Conservation (phyloP, 2,329 filamentous ascomycete species). For the Colletotrichum scovillei region DNA sequence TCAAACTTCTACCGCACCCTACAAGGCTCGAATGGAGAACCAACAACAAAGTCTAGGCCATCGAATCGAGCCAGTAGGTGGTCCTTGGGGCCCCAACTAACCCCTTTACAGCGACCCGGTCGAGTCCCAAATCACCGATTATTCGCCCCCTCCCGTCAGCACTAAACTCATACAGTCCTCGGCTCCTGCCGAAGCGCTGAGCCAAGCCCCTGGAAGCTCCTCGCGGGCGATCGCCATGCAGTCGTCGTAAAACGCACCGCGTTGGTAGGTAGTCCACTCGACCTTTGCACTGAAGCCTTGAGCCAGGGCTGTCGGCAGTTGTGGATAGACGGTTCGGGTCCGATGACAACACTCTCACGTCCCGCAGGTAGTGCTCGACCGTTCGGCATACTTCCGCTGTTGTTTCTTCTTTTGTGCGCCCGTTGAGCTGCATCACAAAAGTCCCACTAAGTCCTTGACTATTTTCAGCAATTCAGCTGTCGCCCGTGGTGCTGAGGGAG, state of each 20-base stretch:
- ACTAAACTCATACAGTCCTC: neutral
- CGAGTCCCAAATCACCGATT: neutral
- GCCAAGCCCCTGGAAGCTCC: slow-evolving; percentile 3
- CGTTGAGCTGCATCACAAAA: slow-evolving; percentile 3
- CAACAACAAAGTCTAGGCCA: neutral
- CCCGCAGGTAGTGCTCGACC: neutral
- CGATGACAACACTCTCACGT: neutral
- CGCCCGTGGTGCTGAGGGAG: neutral
- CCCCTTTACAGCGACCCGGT: neutral
- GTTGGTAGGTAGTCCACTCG: neutral
- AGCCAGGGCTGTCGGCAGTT: neutral
- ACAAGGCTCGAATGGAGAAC: neutral
- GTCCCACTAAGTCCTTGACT: neutral
- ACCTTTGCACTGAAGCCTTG: neutral
- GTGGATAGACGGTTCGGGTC: neutral
- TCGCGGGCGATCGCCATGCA: neutral
- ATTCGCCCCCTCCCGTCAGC: slow-evolving; percentile 17
- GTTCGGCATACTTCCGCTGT: neutral
- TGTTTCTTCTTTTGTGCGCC: neutral
- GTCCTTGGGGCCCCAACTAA: neutral
- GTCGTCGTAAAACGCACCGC: neutral
- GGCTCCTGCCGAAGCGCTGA: slow-evolving; percentile 17
- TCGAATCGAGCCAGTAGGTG: neutral
- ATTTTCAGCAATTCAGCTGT: neutral
- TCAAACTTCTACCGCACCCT: neutral